Evolutionary conservation across 2,329 filamentous ascomycete genomes (phyloP).

Genomic region (Neonectria sp.): DNA sequence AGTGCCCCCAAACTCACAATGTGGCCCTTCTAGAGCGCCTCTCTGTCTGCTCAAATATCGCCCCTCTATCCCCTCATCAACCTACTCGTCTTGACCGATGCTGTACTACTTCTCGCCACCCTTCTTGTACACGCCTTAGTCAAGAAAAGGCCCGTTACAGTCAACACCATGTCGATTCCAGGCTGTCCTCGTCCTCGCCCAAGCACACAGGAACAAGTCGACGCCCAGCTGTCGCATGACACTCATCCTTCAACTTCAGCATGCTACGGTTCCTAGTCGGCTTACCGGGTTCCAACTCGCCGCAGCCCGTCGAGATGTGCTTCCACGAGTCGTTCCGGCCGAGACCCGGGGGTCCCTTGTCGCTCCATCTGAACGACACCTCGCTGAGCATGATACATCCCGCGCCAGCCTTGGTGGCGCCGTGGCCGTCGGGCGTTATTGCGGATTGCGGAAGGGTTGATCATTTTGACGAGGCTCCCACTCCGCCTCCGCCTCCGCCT

Average conservation of each 20-base stretch:
- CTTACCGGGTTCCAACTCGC: too few relatives aligned
- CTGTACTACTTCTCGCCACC: not conserved
- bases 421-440: not conserved
- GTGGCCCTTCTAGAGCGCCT: not conserved
- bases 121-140: not conserved
- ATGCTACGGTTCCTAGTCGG: too few relatives aligned
- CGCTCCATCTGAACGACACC: not conserved
- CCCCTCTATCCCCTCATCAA: not conserved
- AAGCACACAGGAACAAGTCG: not conserved
- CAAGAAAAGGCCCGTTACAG: not conserved
- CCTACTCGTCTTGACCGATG: not conserved
- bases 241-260: too few relatives aligned
- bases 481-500: too few relatives aligned
- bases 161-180: not conserved
- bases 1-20: not conserved
- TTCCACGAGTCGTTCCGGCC: too few relatives aligned
- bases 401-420: not conserved
- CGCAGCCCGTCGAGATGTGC: too few relatives aligned
- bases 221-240: too few relatives aligned
- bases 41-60: not conserved
- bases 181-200: not conserved
- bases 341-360: not conserved
- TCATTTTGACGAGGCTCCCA: not conserved
- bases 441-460: not conserved
- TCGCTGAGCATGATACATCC: not conserved